phyloP scores from a whole-genome alignment of 805 yeast genomes.

The Yarrowia sp. region DNA sequence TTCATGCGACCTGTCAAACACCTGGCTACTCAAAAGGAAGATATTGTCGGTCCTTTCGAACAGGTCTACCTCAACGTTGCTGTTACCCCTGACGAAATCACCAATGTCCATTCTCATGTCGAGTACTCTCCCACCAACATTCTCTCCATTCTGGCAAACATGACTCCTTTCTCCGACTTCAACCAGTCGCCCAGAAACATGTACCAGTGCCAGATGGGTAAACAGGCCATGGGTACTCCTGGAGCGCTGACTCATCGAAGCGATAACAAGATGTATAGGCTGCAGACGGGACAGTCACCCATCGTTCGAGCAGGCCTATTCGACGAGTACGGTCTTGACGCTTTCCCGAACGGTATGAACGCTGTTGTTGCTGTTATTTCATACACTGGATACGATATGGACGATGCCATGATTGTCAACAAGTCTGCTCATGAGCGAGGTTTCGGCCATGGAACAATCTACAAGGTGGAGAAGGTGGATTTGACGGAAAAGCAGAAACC shows the following conservation, averaged over 20 bases:
- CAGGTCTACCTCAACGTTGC: conserved; percentile 97
- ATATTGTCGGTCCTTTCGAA: conserved; percentile 94
- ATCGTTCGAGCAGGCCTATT: conserved; percentile 90
- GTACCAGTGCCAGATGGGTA: conserved; percentile 99
- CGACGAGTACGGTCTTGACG: conserved; percentile 96
- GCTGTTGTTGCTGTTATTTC: conserved; percentile 99
- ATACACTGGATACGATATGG: conserved; percentile 99
- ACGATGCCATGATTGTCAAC: conserved; percentile 98
- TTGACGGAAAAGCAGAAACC: conserved; percentile 71
- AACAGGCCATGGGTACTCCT: conserved; percentile 99
- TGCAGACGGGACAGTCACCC: conserved; percentile 96
- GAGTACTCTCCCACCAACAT: conserved; percentile 95
- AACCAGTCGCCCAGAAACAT: conserved; percentile 99
- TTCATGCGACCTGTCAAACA: conserved; percentile 96
- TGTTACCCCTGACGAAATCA: conserved; percentile 87
- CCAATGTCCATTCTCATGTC: conserved; percentile 82
- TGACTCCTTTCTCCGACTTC: conserved; percentile 97
- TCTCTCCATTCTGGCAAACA: conserved; percentile 88
- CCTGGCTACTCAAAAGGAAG: conserved; percentile 77
- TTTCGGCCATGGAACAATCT: conserved; percentile 94
- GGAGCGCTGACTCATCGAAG: conserved; percentile 92
- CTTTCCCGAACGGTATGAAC: conserved; percentile 96
- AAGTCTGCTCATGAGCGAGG: conserved; percentile 98
- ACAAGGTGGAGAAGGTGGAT: conserved; percentile 91
- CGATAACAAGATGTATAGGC: conserved; percentile 87